Base-by-base conservation (phyloP, 805 yeast species). In the Kodamaea kaohsiungensis region DNA sequence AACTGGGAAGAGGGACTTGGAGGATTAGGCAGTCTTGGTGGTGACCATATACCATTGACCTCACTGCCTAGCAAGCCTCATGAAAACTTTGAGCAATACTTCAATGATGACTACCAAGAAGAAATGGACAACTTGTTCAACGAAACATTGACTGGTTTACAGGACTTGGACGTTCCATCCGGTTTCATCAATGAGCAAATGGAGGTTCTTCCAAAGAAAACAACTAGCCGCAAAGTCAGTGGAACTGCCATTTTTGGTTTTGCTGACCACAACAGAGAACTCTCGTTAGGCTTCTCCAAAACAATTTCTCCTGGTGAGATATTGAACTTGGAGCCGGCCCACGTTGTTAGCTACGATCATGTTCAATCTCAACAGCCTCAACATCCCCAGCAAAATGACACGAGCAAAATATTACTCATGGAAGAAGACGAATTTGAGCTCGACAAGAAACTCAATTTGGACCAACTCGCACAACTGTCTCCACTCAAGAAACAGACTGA, bases 181-280 rank as follows among this genome's bases (percentile, higher is more conserved):
- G 80, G 80, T 1, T 75, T 67, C 48, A 37, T 55, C 42, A 54
- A 46, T 38, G 60, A 52, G 51, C 45, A 40, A 22, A 17, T 17
- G 19, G 45, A 40, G 25, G 61, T 42, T 49, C 40, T 10, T 33
- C 40, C 43, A 16, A 52, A 54, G 33, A 57, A 60, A 30, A 5
- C 35, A 8, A 93, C 88, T 64, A 69, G 79, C 51, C 80, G 89
- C 59, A 83, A 84, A 54, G 76, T 82, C 16, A 86, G 91, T 72
- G 96, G 96, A 12, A 86, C 93, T 3, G 93, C 89, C 1, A 88
- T 88, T 25, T 88, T 88, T 68, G 96, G 96, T 0, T 88, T 81
- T 59, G 72, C 78, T 7, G 84, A 83, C 46, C 92, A 88, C 65
- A 78, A 79, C 55, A 81, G 82, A 54, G 87, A 84, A 47, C 67